Evolutionary conservation across 805 yeast genomes (phyloP), one percentile per base, ranked within the genome.

Genomic region (Suhomyces tanzawaensis): DNA sequence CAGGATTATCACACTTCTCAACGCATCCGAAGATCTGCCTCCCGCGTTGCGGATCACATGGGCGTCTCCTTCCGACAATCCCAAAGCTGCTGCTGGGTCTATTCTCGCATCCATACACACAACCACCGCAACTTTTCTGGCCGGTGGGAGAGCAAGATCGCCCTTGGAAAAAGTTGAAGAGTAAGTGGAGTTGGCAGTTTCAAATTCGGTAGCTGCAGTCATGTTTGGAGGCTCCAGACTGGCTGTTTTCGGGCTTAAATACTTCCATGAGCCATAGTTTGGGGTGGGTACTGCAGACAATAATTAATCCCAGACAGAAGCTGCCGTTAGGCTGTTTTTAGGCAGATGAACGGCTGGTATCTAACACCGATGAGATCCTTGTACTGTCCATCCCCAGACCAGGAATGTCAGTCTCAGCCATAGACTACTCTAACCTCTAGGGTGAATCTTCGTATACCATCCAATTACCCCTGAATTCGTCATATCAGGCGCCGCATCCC

Each of bases 11-110:
- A 68, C 44, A 41, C 64, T 55, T 14, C 73, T 42, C 23, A 68
- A 49, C 3, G 69, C 70, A 41, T 67, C 72, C 19, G 57, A 40
- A 1, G 71, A 62, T 44, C 72, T 49, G 2, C 73, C 73, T 11
- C 73, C 73, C 11, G 73, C 73, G 42, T 68, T 68, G 45, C 72
- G 53, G 24, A 68, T 63, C 4, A 68, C 69, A 49, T 68, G 73
- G 7, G 67, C 71, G 34, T 68, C 73, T 14, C 72, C 73, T 44
- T 59, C 65, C 18, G 59, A 48, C 17, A 66, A 41, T 6, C 71
- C 71, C 13, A 65, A 44, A 4, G 60, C 51, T 14, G 45, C 55
- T 1, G 70, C 66, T 7, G 71, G 70, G 39, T 61, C 68, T 29
- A 66, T 49, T 46, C 71, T 49, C 4, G 71, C 71, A 53, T 66